phyloP scores from a whole-genome alignment of 1,284 basidiomycete species.

The Cutaneotrichosporon sp. region DNA sequence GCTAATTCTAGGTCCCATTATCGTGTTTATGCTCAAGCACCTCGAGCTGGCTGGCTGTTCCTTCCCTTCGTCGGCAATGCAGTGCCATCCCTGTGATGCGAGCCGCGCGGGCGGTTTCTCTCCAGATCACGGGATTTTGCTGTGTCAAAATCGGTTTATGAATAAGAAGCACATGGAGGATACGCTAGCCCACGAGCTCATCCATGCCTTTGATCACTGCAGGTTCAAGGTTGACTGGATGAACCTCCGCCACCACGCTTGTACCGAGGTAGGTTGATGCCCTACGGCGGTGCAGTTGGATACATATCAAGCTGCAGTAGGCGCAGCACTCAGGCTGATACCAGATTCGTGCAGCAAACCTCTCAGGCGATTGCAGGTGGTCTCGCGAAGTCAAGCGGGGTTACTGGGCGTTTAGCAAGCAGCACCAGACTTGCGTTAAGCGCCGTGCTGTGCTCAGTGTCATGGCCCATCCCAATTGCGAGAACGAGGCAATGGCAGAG shows the following conservation, averaged over 20 bases:
- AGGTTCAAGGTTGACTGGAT: slow-evolving; percentile 89
- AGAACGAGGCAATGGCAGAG: slow-evolving; percentile 69
- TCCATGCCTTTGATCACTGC: slow-evolving; percentile 95
- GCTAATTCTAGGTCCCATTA: slow-evolving; percentile 81
- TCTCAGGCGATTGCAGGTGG: slow-evolving; percentile 88
- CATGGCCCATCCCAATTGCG: slow-evolving; percentile 72
- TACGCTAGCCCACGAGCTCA: slow-evolving; percentile 85
- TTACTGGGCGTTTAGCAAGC: slow-evolving; percentile 77
- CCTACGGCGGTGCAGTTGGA: too few relatives aligned
- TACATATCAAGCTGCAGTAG: too few relatives aligned
- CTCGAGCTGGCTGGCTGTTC: slow-evolving; percentile 64
- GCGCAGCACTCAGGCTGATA: background rate
- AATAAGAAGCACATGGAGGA: slow-evolving; percentile 84
- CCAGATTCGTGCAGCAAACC: slow-evolving; percentile 87
- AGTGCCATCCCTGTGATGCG: slow-evolving; percentile 74
- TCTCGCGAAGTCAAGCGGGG: slow-evolving; percentile 68
- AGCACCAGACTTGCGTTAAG: slow-evolving; percentile 90
- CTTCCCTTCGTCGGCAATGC: slow-evolving; percentile 61
- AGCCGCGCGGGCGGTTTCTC: slow-evolving; percentile 76
- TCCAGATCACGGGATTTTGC: slow-evolving; percentile 67
- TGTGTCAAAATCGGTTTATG: slow-evolving; percentile 78
- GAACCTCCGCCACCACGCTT: slow-evolving; percentile 88
- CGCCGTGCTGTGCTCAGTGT: slow-evolving; percentile 81
- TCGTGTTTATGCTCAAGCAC: slow-evolving; percentile 85
- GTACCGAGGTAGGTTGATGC: slow-evolving; percentile 85